phyloP scores from a whole-genome alignment of 768 basidiomycete species.

The Astraeus odoratus region DNA sequence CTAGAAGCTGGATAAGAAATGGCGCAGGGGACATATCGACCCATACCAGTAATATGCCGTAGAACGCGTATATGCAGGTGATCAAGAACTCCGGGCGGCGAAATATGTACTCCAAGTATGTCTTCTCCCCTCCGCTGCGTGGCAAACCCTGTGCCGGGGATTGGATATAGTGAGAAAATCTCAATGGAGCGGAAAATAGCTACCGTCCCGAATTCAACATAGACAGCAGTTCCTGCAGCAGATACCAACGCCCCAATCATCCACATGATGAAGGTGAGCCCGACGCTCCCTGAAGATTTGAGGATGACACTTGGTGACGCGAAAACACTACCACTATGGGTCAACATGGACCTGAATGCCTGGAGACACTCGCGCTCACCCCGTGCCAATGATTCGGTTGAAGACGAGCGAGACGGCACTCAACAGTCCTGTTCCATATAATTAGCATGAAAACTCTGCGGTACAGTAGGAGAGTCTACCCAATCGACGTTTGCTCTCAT shows the following conservation, averaged over 20 bases:
- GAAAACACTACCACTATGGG: slow-evolving; percentile 47
- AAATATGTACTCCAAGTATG: slow-evolving; percentile 69
- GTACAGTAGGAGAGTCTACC: slow-evolving; percentile 26
- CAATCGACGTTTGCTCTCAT: slow-evolving; percentile 41
- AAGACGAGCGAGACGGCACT: slow-evolving; percentile 64
- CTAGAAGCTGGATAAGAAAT: slow-evolving; percentile 23
- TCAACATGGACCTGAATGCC: slow-evolving; percentile 1
- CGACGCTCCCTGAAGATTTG: slow-evolving; percentile 61
- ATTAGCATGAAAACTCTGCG: slow-evolving; percentile 6
- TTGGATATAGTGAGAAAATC: neutral
- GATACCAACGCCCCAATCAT: slow-evolving; percentile 59
- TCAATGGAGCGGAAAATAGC: slow-evolving; percentile 8
- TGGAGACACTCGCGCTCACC: slow-evolving; percentile 31
- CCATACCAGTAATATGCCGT: slow-evolving; percentile 51
- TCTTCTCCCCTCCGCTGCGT: slow-evolving; percentile 69
- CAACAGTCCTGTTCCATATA: slow-evolving; percentile 15
- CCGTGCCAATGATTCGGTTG: slow-evolving; percentile 70
- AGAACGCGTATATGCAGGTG: slow-evolving; percentile 53
- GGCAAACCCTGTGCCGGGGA: slow-evolving; percentile 48
- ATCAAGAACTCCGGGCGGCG: slow-evolving; percentile 52
- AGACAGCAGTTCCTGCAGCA: slow-evolving; percentile 60
- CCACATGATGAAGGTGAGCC: slow-evolving; percentile 65
- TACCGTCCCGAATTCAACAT: slow-evolving; percentile 71
- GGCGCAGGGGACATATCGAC: slow-evolving; percentile 12
- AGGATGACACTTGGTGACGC: slow-evolving; percentile 65